These are phyloP conservation scores for Mucor plumbeus DNA, from an alignment of 371 early-diverging fungal genomes.

Conservation along the genomic window DNA sequence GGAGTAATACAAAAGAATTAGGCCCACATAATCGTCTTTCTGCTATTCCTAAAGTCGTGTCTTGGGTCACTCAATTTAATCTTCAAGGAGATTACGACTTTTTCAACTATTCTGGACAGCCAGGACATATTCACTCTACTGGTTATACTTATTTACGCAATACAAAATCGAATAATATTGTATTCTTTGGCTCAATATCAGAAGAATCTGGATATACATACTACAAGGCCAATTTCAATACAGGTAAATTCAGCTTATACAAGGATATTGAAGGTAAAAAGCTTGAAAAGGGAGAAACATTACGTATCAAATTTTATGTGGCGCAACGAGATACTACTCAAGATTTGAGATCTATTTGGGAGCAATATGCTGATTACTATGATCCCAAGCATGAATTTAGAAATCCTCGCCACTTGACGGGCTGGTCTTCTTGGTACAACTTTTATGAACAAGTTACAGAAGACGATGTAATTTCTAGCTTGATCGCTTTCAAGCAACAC, in stretches of 20 bases:
- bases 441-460: constrained; percentile 63
- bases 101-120: constrained; percentile 52
- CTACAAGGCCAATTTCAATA: constrained; percentile 49
- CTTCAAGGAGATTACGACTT: constrained; percentile 63
- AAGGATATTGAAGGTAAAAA: constrained; percentile 55
- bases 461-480: constrained; percentile 47
- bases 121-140: constrained; percentile 60
- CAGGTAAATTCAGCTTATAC: constrained; percentile 42
- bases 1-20: constrained; percentile 55
- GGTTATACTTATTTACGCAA: constrained; percentile 60
- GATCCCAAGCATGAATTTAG: constrained; percentile 35
- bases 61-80: constrained; percentile 48
- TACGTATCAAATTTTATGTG: constrained; percentile 21
- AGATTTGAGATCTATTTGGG: constrained; percentile 49
- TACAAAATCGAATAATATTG: constrained; percentile 30
- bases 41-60: constrained; percentile 38
- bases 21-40: constrained; percentile 28
- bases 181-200: constrained; percentile 57
- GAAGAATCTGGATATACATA: constrained; percentile 62
- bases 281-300: constrained; percentile 24
- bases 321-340: constrained; percentile 27
- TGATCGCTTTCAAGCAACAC: constrained; percentile 41
- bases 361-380: constrained; percentile 46
- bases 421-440: constrained; percentile 69
- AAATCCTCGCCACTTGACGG: constrained; percentile 45